These are phyloP conservation scores for Pyronema omphalodes DNA, from an alignment of 495 filamentous ascomycete genomes.

Conservation along the genomic window DNA sequence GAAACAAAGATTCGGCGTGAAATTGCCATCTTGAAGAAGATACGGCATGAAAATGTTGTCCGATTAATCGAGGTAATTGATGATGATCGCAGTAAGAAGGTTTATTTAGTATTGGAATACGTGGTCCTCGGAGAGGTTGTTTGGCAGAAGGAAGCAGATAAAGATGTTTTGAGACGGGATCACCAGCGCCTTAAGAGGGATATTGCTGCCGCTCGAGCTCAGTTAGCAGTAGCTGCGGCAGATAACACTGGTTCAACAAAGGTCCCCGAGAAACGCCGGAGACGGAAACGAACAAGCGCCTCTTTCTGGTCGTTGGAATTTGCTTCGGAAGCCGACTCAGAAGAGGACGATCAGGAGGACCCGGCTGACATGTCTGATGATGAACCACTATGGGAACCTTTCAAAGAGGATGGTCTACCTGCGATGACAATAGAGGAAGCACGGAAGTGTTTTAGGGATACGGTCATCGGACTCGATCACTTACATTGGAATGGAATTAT, in stretches of 20 bases:
- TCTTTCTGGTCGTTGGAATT: conserved; percentile 25
- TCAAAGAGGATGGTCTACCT: conserved; percentile 60
- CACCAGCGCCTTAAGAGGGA: conserved; percentile 38
- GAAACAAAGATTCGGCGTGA: conserved; percentile 77
- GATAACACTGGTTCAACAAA: conserved; percentile 4
- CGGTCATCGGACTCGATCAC: conserved; percentile 84
- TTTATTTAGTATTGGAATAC: conserved; percentile 92
- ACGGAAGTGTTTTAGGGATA: conserved; percentile 79
- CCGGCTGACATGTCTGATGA: not conserved
- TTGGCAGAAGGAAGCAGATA: conserved; percentile 71
- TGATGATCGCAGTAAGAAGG: conserved; percentile 85
- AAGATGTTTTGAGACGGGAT: conserved; percentile 65
- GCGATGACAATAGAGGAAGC: conserved; percentile 73
- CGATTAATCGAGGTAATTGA: conserved; percentile 93
- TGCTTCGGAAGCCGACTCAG: conserved; percentile 12
- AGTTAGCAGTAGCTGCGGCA: conserved; percentile 6
- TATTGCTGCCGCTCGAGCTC: conserved; percentile 8
- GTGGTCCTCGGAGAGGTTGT: conserved; percentile 84
- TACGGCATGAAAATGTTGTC: conserved; percentile 86
- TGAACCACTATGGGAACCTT: not conserved
- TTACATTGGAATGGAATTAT: conserved; percentile 93
- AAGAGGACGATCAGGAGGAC: not conserved
- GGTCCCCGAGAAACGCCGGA: conserved; percentile 7
- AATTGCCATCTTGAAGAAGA: conserved; percentile 96
- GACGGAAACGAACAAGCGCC: conserved; percentile 9